These are phyloP conservation scores for Leptodontidium sp. DNA, from an alignment of 2,329 filamentous ascomycete genomes.

Conservation along the genomic window DNA sequence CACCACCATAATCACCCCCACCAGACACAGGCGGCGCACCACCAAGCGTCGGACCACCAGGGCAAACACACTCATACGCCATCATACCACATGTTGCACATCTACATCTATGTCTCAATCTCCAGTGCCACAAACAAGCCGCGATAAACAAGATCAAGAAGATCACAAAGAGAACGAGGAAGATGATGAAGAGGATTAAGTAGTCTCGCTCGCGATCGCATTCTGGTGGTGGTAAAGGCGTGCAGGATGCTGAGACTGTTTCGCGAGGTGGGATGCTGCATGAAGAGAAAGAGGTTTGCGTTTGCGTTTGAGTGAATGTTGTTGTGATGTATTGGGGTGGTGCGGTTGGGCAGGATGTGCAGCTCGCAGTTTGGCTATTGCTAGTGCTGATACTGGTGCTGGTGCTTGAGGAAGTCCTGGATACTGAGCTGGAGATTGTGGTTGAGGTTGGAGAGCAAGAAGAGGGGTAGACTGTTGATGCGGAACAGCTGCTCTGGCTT, in stretches of 20 bases:
- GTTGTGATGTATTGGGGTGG: not conserved
- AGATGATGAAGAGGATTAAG: conserved; percentile 33
- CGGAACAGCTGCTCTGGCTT: not conserved
- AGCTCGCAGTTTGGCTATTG: conserved; percentile 1
- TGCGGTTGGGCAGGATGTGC: conserved; percentile 3
- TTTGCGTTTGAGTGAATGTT: not conserved
- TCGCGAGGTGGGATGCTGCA: conserved; percentile 9
- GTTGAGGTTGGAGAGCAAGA: conserved; percentile 8
- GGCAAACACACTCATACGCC: conserved; percentile 30
- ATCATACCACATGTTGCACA: conserved; percentile 21
- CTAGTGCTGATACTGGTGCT: not conserved
- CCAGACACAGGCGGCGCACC: conserved; percentile 2
- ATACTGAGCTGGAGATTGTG: conserved; percentile 4
- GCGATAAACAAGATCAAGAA: conserved; percentile 24
- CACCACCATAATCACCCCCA: conserved; percentile 9
- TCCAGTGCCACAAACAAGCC: conserved; percentile 20
- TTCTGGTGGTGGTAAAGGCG: not conserved
- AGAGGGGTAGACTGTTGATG: conserved; percentile 21
- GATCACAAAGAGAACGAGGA: conserved; percentile 33
- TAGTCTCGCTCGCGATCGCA: conserved; percentile 21
- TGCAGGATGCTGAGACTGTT: conserved; percentile 2
- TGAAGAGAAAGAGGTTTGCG: not conserved
- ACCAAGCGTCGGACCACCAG: conserved; percentile 22
- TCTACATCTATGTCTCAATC: conserved; percentile 25
- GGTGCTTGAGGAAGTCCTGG: not conserved